phyloP scores from a whole-genome alignment of 495 filamentous ascomycete species.

The Annulohypoxylon stygium region DNA sequence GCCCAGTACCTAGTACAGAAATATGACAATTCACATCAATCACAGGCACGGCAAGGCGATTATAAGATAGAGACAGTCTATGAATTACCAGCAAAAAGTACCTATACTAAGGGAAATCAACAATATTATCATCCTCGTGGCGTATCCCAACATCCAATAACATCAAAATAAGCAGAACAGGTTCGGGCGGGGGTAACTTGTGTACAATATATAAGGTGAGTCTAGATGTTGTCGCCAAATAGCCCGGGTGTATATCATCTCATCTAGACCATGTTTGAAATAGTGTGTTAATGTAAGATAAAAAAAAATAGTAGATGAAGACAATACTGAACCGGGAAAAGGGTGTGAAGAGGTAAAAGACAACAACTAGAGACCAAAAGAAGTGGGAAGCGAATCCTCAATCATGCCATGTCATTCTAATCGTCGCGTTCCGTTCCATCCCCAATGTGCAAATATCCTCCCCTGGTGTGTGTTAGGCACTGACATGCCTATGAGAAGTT shows the following conservation, averaged over 20 bases:
- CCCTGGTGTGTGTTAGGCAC: neutral
- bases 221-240: slow-evolving; percentile 22
- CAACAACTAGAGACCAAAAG: neutral
- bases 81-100: slow-evolving; percentile 39
- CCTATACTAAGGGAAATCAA: slow-evolving; percentile 33
- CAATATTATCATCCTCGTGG: slow-evolving; percentile 37
- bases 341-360: neutral
- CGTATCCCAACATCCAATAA: neutral
- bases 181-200: slow-evolving; percentile 22
- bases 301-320: neutral
- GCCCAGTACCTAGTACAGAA: too few species aligned
- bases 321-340: neutral
- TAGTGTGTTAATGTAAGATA: neutral
- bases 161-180: slow-evolving; percentile 14
- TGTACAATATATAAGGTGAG: slow-evolving; percentile 33
- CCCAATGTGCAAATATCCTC: neutral
- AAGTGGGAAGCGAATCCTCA: slow-evolving; percentile 10
- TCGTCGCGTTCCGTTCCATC: slow-evolving; percentile 10
- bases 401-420: slow-evolving; percentile 8
- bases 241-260: slow-evolving; percentile 19
- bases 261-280: slow-evolving; percentile 11
- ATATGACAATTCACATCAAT: neutral
- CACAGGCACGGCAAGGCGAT: neutral
- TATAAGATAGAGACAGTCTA: slow-evolving; percentile 28
- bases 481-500: slow-evolving; percentile 35